Conservation (phyloP, 75 land plant species). For the Pinus taeda region DNA sequence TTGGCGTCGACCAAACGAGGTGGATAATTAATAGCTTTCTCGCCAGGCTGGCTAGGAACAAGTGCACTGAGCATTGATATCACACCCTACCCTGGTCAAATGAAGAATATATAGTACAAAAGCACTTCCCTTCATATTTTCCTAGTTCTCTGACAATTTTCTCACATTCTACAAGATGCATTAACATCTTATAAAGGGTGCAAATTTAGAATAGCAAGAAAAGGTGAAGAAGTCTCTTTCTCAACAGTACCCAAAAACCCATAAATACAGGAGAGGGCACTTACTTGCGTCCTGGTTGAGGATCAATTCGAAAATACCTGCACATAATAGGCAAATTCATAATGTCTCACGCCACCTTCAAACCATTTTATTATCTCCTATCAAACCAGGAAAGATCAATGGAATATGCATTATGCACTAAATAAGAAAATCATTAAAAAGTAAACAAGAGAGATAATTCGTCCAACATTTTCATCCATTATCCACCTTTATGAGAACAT, state of each 20-base stretch:
- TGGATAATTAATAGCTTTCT: constrained; percentile 77
- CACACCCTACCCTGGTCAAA: constrained; percentile 18
- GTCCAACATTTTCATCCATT: not conserved
- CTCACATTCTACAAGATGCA: not conserved
- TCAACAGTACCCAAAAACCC: not conserved
- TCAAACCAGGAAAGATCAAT: not conserved
- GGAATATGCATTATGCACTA: not conserved
- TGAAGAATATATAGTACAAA: constrained; percentile 12
- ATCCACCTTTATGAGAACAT: not conserved
- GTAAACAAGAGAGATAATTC: not conserved
- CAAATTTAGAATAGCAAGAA: not conserved
- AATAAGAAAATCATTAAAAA: constrained; percentile 2
- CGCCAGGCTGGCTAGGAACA: constrained; percentile 65
- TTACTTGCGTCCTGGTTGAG: constrained; percentile 89
- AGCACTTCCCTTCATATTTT: not conserved
- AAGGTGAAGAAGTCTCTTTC: not conserved
- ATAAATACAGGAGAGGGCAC: constrained; percentile 15
- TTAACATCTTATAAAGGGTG: not conserved
- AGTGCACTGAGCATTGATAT: constrained; percentile 53
- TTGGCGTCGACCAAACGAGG: constrained; percentile 80
- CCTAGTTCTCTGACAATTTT: not conserved
- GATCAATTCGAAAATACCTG: constrained; percentile 86
- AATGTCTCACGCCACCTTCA: not conserved
- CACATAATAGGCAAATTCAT: not conserved
- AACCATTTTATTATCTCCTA: not conserved